Conservation (phyloP, 2,329 filamentous ascomycete species). For the Epicoccum sorghinum region DNA sequence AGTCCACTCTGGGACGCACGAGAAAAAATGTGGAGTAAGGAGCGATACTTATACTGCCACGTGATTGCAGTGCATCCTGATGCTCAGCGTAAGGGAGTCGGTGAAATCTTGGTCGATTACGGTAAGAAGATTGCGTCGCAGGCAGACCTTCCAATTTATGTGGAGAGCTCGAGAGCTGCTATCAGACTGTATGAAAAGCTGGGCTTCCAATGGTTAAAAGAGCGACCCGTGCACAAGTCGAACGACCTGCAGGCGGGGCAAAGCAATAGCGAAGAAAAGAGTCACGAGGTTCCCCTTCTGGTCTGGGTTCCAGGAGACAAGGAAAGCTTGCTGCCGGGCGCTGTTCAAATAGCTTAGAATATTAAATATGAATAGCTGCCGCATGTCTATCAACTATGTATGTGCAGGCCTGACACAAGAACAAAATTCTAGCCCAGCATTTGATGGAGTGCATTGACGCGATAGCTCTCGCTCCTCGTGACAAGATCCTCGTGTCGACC, state of each 20-base stretch:
- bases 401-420: neutral
- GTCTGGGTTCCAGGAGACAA: constrained; percentile 26
- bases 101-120: constrained; percentile 52
- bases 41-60: constrained; percentile 41
- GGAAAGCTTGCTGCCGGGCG: constrained; percentile 17
- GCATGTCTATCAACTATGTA: neutral
- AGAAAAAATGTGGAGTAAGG: constrained; percentile 29
- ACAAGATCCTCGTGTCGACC: constrained; percentile 58
- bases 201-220: constrained; percentile 52
- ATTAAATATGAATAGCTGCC: neutral
- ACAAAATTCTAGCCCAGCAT: constrained; percentile 45
- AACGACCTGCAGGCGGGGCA: constrained; percentile 42
- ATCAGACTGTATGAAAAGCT: constrained; percentile 55
- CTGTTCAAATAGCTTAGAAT: constrained; percentile 20
- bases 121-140: constrained; percentile 44
- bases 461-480: constrained; percentile 56
- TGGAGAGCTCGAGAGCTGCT: constrained; percentile 55
- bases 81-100: constrained; percentile 52
- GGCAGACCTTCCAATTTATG: constrained; percentile 52
- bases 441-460: constrained; percentile 58
- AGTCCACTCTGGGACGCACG: constrained; percentile 43
- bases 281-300: constrained; percentile 20
- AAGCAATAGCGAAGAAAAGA: constrained; percentile 2
- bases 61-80: constrained; percentile 55
- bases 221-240: constrained; percentile 50